Evolutionary conservation across 1,139 yeast species (phyloP), one percentile per base, ranked within the genome.

Genomic region (Arxiozyma telluris): DNA sequence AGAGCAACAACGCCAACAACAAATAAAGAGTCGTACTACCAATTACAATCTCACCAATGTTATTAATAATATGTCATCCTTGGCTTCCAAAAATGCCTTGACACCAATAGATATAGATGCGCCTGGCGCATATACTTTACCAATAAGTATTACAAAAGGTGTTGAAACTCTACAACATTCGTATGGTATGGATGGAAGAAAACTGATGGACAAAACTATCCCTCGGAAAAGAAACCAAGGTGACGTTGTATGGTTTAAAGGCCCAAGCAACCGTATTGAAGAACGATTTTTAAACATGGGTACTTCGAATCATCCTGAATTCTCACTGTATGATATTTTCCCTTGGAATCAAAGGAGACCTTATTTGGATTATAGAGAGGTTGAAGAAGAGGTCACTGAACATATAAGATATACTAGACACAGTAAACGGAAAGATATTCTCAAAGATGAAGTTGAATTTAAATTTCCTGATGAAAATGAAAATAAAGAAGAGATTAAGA

Each of bases 171-270:
- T 67, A 50, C 69, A 66, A 52, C 59, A 69, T 46, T 60, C 65
- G 1, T 70, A 67, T 54, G 55, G 55, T 30, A 62, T 57, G 45
- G 68, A 64, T 50, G 51, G 57, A 21, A 62, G 66, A 69, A 65
- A 60, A 58, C 9, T 9, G 23, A 18, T 23, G 7, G 49, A 51
- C 17, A 44, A 5, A 17, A 3, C 39, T 17, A 45, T 38, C 20
- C 57, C 55, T 12, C 52, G 43, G 11, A 59, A 65, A 64, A 61
- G 61, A 46, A 54, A 56, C 17, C 63, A 64, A 49, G 73, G 74
- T 22, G 85, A 84, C 53, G 71, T 85, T 47, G 71, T 87, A 20
- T 90, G 96, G 91, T 88, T 83, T 69, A 77, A 89, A 57, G 81
- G 93, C 1, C 91, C 96, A 9, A 95, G 96, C 9, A 72, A 84